phyloP scores from a whole-genome alignment of 163 green algal genomes.

The Scenedesmus sp. region DNA sequence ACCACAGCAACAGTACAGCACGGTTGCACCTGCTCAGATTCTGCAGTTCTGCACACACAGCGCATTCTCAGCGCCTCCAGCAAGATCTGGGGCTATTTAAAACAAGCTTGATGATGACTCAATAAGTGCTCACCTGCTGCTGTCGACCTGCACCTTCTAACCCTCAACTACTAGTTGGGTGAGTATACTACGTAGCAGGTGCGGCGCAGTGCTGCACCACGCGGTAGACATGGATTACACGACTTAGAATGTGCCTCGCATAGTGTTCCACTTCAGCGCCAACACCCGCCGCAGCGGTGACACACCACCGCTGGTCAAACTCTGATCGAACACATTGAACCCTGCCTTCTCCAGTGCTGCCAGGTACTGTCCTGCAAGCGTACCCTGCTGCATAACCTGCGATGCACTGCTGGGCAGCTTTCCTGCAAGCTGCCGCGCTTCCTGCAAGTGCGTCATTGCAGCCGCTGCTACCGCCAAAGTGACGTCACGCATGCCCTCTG shows the following conservation, averaged over 20 bases:
- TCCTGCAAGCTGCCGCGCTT: constrained; percentile 64
- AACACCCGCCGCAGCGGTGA: constrained; percentile 73
- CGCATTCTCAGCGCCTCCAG: no score
- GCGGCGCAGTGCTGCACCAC: neutral
- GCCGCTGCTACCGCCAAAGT: constrained; percentile 75
- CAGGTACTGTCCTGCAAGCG: constrained; percentile 75
- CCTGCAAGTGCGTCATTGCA: constrained; percentile 82
- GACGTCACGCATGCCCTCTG: constrained; percentile 75
- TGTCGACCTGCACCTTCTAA: no score
- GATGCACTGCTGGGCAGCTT: constrained; percentile 16
- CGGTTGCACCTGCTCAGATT: no score
- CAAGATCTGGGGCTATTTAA: no score
- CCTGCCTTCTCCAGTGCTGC: constrained; percentile 72
- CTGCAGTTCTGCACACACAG: no score
- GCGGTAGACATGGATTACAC: no score
- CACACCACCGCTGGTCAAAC: constrained; percentile 58
- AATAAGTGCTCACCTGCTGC: no score
- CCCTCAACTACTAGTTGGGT: no score
- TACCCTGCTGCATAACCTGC: constrained; percentile 75
- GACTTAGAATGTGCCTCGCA: constrained; percentile 66
- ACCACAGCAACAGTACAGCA: no score
- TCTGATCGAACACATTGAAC: constrained; percentile 79
- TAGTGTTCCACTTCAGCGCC: constrained; percentile 70
- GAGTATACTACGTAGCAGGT: no score
- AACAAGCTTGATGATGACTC: no score